phyloP scores from a whole-genome alignment of 1,284 basidiomycete genomes.

The Leccinum fallax region DNA sequence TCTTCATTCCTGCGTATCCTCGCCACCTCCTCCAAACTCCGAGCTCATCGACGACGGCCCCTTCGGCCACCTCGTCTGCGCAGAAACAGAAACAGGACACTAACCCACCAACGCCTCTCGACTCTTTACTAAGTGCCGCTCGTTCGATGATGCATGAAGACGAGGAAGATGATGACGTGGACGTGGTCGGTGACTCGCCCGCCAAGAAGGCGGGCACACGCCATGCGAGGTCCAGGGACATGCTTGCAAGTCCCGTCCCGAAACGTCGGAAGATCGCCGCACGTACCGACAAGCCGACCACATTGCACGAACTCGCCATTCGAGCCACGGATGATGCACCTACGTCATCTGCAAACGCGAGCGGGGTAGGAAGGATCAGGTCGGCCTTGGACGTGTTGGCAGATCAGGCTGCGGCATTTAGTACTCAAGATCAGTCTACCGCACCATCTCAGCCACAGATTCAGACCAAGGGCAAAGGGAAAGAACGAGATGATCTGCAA shows the following conservation, averaged over 20 bases:
- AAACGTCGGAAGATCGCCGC: slow-evolving; percentile 31
- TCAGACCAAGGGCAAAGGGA: slow-evolving; percentile 24
- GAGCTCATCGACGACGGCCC: slow-evolving; percentile 34
- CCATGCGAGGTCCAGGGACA: slow-evolving; percentile 23
- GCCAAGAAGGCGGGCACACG: slow-evolving; percentile 12
- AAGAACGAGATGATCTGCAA: slow-evolving; percentile 9
- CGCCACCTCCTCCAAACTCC: slow-evolving; percentile 33
- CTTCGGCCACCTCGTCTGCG: slow-evolving; percentile 29
- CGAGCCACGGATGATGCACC: neutral
- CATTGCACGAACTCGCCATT: slow-evolving; percentile 6
- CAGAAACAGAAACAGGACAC: slow-evolving; percentile 21
- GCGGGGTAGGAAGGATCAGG: slow-evolving; percentile 34
- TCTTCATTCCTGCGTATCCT: slow-evolving; percentile 34
- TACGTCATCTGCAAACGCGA: slow-evolving; percentile 2
- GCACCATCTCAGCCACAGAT: neutral
- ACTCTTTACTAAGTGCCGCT: slow-evolving; percentile 63
- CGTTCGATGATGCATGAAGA: slow-evolving; percentile 55
- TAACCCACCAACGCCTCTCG: slow-evolving; percentile 43
- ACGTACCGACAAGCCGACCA: slow-evolving; percentile 14
- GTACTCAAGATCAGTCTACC: slow-evolving; percentile 24
- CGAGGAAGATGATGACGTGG: slow-evolving; percentile 26
- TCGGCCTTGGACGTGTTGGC: slow-evolving; percentile 70
- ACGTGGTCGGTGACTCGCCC: slow-evolving; percentile 22
- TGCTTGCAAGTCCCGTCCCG: slow-evolving; percentile 39
- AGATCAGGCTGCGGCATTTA: slow-evolving; percentile 61